phyloP scores from a whole-genome alignment of 805 yeast genomes.

The Candida andamanensis region DNA sequence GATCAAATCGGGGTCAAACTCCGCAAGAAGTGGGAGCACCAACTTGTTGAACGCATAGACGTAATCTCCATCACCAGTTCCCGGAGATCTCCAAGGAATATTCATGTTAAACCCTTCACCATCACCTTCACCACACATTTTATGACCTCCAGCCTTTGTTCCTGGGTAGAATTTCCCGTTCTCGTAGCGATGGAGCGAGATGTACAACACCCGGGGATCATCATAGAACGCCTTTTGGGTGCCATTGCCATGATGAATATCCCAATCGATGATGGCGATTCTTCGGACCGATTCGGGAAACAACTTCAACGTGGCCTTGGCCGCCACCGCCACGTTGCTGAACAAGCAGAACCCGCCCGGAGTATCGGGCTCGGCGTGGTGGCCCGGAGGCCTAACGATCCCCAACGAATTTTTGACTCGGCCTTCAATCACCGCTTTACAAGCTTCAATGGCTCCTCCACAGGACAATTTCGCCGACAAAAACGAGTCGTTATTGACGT shows the following conservation, averaged over 20 bases:
- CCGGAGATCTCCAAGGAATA: slow-evolving; percentile 89
- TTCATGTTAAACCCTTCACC: slow-evolving; percentile 89
- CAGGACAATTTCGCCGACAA: slow-evolving; percentile 87
- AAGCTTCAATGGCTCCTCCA: slow-evolving; percentile 96
- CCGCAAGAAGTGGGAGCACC: slow-evolving; percentile 82
- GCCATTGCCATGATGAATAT: slow-evolving; percentile 98
- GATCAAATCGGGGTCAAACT: slow-evolving; percentile 88
- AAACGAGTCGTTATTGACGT: slow-evolving; percentile 85
- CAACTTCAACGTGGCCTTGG: slow-evolving; percentile 70
- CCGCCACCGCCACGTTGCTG: slow-evolving; percentile 96
- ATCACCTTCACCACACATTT: slow-evolving; percentile 75
- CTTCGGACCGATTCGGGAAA: slow-evolving; percentile 86
- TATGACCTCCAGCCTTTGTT: slow-evolving; percentile 75
- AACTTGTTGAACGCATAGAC: slow-evolving; percentile 83
- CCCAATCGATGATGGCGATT: slow-evolving; percentile 92
- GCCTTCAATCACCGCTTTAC: slow-evolving; percentile 92
- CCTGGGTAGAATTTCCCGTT: slow-evolving; percentile 93
- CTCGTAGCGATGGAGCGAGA: slow-evolving; percentile 90
- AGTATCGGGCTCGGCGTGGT: slow-evolving; percentile 96
- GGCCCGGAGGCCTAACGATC: slow-evolving; percentile 98
- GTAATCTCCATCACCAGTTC: slow-evolving; percentile 94
- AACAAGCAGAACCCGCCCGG: slow-evolving; percentile 97
- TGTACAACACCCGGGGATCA: slow-evolving; percentile 86
- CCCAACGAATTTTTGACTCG: slow-evolving; percentile 88
- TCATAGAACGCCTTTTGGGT: slow-evolving; percentile 88